phyloP scores from a whole-genome alignment of 1,139 yeast species.

The Entelexis sorbosivorans region DNA sequence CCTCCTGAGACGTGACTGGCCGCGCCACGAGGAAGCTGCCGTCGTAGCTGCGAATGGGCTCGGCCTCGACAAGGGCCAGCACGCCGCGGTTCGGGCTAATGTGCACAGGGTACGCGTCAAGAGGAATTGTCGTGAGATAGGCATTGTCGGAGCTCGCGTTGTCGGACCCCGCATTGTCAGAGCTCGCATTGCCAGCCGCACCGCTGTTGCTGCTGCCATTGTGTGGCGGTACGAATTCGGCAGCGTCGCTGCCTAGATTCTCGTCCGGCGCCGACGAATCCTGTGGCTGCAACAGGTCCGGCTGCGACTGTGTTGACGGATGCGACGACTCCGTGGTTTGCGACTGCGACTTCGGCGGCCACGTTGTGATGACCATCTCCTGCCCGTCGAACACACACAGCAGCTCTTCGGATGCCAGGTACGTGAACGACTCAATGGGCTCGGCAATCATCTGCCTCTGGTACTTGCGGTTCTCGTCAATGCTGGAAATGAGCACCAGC shows the following conservation, averaged over 20 bases:
- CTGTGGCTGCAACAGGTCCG: too few relatives aligned
- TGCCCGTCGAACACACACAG: constrained; percentile 38
- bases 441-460: constrained; percentile 20
- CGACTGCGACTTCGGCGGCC: constrained; percentile 7
- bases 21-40: constrained; percentile 30
- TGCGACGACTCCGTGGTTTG: too few relatives aligned
- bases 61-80: constrained; percentile 33
- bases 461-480: constrained; percentile 18
- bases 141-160: background rate
- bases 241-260: too few relatives aligned
- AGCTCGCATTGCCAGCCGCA: too few relatives aligned
- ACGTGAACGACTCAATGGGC: constrained; percentile 23
- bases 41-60: constrained; percentile 30
- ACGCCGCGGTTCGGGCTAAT: constrained; percentile 34
- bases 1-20: constrained; percentile 31
- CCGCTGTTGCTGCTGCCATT: too few relatives aligned
- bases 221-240: too few relatives aligned
- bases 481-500: constrained; percentile 24
- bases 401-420: constrained; percentile 15
- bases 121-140: constrained; percentile 22
- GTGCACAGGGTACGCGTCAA: constrained; percentile 36
- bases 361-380: constrained; percentile 24
- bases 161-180: background rate
- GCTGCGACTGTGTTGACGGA: too few relatives aligned
- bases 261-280: too few relatives aligned